Percentiles rank a stretch among this genome's conserved stretches.
Conservation (phyloP, 768 basidiomycete species). For the Amanita thiersii region DNA sequence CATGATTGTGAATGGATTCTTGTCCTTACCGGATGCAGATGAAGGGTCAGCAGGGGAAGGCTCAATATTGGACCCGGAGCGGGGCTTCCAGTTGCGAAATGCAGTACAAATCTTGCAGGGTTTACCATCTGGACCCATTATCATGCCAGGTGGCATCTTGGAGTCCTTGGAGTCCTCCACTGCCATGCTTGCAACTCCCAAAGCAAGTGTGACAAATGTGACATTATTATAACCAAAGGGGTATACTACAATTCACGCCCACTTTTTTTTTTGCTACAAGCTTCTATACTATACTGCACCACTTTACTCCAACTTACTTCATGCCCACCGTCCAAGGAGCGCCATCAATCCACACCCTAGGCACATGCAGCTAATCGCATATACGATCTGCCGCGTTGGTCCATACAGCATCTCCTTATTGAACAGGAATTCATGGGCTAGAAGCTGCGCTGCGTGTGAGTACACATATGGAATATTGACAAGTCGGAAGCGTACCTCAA, state of each 20-base stretch:
- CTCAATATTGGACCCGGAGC: slow-evolving; percentile 24
- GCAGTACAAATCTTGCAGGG: slow-evolving; percentile 90
- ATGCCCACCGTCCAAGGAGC: slow-evolving; percentile 86
- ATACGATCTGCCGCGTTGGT: slow-evolving; percentile 55
- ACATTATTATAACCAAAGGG: background rate
- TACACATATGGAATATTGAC: background rate
- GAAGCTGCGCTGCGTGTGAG: slow-evolving; percentile 36
- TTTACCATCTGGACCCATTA: slow-evolving; percentile 89
- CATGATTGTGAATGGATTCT: slow-evolving; percentile 17
- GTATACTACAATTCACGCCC: background rate
- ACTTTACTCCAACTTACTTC: slow-evolving; percentile 10
- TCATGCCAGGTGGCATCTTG: slow-evolving; percentile 70
- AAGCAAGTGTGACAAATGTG: background rate
- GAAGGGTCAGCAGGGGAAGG: background rate
- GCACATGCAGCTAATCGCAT: slow-evolving; percentile 72
- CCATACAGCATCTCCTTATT: slow-evolving; percentile 78
- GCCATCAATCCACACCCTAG: slow-evolving; percentile 86
- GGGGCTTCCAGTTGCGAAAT: slow-evolving; percentile 62
- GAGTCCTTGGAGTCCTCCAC: background rate
- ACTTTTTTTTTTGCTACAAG: background rate
- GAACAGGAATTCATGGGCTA: slow-evolving; percentile 94
- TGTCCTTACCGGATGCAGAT: slow-evolving; percentile 11
- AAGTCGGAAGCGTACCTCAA: slow-evolving; percentile 46
- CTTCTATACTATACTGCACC: background rate
- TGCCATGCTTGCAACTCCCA: background rate